These are phyloP conservation scores for Colletotrichum melonis DNA, from an alignment of 2,329 filamentous ascomycete genomes.

Conservation along the genomic window DNA sequence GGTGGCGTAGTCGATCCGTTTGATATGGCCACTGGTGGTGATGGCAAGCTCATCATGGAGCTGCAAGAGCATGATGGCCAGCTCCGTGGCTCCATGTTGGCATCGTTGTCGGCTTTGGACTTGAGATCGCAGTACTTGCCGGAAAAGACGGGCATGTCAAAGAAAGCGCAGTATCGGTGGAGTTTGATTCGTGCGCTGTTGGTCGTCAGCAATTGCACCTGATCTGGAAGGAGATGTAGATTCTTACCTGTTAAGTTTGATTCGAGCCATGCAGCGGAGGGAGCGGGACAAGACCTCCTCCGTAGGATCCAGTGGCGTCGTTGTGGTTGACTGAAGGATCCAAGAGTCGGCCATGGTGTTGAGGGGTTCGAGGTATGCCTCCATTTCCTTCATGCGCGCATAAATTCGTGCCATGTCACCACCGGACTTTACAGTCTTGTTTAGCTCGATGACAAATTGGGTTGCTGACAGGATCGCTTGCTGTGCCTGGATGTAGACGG, in stretches of 20 bases:
- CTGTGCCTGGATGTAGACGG: constrained; percentile 57
- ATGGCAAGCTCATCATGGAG: constrained; percentile 41
- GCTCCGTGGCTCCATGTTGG: constrained; percentile 43
- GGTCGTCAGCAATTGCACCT: background rate
- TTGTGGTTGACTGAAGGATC: constrained; percentile 46
- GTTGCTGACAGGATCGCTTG: constrained; percentile 59
- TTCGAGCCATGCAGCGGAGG: constrained; percentile 58
- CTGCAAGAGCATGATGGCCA: constrained; percentile 51
- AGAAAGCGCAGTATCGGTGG: constrained; percentile 63
- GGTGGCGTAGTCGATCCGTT: constrained; percentile 41
- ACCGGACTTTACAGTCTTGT: constrained; percentile 51
- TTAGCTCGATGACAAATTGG: constrained; percentile 60
- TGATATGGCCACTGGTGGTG: constrained; percentile 43
- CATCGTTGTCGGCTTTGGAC: constrained; percentile 41
- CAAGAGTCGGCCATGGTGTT: constrained; percentile 50
- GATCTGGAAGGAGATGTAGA: background rate
- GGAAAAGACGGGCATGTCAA: constrained; percentile 60
- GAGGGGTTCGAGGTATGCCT: constrained; percentile 50
- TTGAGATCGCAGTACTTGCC: constrained; percentile 61
- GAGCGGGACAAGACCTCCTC: constrained; percentile 56
- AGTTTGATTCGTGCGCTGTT: constrained; percentile 61
- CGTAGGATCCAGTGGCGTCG: constrained; percentile 48
- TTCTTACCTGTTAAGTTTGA: constrained; percentile 60
- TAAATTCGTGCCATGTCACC: constrained; percentile 53
- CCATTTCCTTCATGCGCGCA: constrained; percentile 53